These are phyloP conservation scores for Colletotrichum paranaense DNA, from an alignment of 2,329 filamentous ascomycete genomes.

Conservation along the genomic window DNA sequence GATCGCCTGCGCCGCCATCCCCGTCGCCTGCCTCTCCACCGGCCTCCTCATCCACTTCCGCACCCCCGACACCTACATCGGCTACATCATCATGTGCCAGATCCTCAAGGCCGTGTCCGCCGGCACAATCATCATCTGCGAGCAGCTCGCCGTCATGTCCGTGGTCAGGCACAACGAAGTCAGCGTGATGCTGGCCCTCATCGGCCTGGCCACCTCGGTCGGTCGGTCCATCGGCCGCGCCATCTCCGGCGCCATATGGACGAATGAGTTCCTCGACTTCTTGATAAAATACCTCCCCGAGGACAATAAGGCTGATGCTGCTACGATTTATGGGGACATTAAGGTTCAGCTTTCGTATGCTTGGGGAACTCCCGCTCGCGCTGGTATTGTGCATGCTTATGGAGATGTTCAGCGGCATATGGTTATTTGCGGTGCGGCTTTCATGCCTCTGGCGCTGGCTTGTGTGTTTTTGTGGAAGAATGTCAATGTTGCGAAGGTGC, in stretches of 20 bases:
- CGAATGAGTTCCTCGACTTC: constrained; percentile 48
- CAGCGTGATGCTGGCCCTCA: constrained; percentile 46
- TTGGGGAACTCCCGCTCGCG: constrained; percentile 51
- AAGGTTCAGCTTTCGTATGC: constrained; percentile 51
- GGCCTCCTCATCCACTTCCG: constrained; percentile 50
- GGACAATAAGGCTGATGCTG: constrained; percentile 55
- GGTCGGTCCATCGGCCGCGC: constrained; percentile 46
- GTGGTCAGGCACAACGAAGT: constrained; percentile 45
- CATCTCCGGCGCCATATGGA: constrained; percentile 48
- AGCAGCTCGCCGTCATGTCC: constrained; percentile 51
- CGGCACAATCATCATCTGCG: constrained; percentile 54
- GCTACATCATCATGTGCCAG: constrained; percentile 52
- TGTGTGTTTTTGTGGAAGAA: constrained; percentile 33
- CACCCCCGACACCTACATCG: constrained; percentile 43
- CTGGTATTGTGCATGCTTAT: constrained; percentile 59
- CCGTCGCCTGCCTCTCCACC: constrained; percentile 43
- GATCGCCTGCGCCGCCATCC: constrained; percentile 43
- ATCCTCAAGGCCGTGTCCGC: constrained; percentile 54
- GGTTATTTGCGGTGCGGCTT: constrained; percentile 43
- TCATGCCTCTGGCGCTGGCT: constrained; percentile 23
- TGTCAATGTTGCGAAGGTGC: constrained; percentile 19
- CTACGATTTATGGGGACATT: constrained; percentile 50
- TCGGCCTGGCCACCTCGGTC: constrained; percentile 44
- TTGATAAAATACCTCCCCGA: constrained; percentile 51
- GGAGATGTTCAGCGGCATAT: constrained; percentile 56